Evolutionary conservation across 305 asterid species (phyloP).

Genomic region (Fraxinus platypoda): DNA sequence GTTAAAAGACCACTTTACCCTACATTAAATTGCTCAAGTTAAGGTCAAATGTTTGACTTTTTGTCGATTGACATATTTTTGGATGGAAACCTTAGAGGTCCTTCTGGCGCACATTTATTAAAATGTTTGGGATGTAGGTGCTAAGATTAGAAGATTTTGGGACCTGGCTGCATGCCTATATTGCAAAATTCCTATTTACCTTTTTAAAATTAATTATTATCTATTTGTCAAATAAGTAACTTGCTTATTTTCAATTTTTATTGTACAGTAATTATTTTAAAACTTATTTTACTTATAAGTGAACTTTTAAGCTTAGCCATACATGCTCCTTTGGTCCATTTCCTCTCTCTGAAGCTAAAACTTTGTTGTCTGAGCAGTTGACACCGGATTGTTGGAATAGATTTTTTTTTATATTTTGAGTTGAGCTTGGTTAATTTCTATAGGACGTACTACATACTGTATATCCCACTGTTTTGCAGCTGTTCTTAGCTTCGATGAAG

Average conservation of each 20-base stretch:
- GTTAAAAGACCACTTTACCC: background rate
- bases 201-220: background rate
- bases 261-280: background rate
- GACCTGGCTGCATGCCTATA: background rate
- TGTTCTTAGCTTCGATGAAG: slow-evolving; percentile 70
- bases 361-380: background rate
- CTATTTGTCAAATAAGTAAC: background rate
- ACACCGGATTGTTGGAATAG: background rate
- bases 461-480: slow-evolving; percentile 54
- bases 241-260: background rate
- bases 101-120: background rate
- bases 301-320: background rate
- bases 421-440: slow-evolving; percentile 1
- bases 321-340: background rate
- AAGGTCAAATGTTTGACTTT: background rate
- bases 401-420: background rate
- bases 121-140: background rate
- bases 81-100: background rate
- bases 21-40: background rate
- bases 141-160: background rate
- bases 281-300: background rate
- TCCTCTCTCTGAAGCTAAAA: background rate
- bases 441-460: slow-evolving; percentile 1
- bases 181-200: background rate
- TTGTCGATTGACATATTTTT: too few species aligned